Base-by-base conservation (phyloP, 148 eudicot species). In the Oxyria digyna region DNA sequence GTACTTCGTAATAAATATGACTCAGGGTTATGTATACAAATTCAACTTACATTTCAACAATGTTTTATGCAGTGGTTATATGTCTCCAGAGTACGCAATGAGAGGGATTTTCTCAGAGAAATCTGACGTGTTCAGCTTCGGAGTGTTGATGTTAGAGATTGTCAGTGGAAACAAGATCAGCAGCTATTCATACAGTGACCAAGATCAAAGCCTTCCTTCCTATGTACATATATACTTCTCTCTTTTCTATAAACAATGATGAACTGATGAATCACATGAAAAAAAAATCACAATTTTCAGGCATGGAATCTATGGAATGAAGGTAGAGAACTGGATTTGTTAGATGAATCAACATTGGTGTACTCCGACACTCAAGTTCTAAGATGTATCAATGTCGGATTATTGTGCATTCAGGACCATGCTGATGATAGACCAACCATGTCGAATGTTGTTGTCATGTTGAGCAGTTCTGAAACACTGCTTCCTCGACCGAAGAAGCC, bases 291-390 rank as follows among this genome's bases (percentile, higher is more conserved):
- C n/a, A 29, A 12, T 27, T 57, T 57, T 57, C 64, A 77, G 80
- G 77, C 80, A 68, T 80, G 83, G 83, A 70, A 31, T 42, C 49
- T 76, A 1, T 74, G 80, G 83, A 71, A 32, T 27, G 77, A 71
- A 67, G 67, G 75, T 59, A 73, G 12, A 17, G 70, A 73, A 17
- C 23, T 62, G 29, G 41, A 52, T 1, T 18, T 79, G 0, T 35
- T 71, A 7, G 82, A 76, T 50, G 31, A 67, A 13, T 15, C 65
- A n/a, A 18, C 71, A 0, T 21, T 59, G 7, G 38, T 20, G 17
- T 24, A 57, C 65, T 55, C 73, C 3, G 70, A 67, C 29, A 11
- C 35, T 0, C 72, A 79, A 67, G 73, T 67, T 3, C 24, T 74
- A 38, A 77, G 75, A 49, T 77, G 74, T 45, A 80, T 77, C 14